Evolutionary conservation across 192 early-diverging fungal species (phyloP).

Genomic region (Blastocladiella britannica): DNA sequence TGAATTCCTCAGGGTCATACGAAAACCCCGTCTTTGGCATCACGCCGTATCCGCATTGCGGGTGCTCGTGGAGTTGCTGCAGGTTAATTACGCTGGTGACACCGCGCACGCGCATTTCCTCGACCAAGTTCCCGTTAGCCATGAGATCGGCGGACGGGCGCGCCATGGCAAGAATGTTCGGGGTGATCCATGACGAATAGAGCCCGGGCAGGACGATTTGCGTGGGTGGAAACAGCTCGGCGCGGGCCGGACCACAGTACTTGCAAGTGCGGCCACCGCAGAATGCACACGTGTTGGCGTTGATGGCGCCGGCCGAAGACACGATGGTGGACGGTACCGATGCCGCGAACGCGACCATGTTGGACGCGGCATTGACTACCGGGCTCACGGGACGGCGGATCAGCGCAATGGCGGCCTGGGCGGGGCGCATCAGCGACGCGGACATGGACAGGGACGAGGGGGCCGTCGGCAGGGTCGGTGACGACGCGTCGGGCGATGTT

Average conservation of each 20-base stretch:
- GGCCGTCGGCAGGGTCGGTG: too few relatives aligned
- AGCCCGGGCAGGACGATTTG: constrained; percentile 21
- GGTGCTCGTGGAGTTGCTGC: constrained; percentile 19
- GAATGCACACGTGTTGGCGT: neutral
- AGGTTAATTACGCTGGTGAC: constrained; percentile 21
- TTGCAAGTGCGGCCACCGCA: neutral
- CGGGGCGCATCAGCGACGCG: too few relatives aligned
- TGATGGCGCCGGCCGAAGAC: neutral
- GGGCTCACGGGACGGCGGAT: too few relatives aligned
- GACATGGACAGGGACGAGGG: too few relatives aligned
- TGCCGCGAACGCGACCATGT: too few relatives aligned
- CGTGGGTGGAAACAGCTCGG: too few relatives aligned
- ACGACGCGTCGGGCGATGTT: too few relatives aligned
- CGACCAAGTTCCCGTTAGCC: constrained; percentile 8
- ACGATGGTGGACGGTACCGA: too few relatives aligned
- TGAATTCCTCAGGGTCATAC: constrained; percentile 21
- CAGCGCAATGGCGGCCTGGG: too few relatives aligned
- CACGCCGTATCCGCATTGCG: constrained; percentile 20
- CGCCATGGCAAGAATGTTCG: constrained; percentile 21
- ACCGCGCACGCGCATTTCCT: constrained; percentile 7
- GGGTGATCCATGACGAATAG: constrained; percentile 21
- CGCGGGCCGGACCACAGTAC: neutral
- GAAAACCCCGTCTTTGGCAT: constrained; percentile 12
- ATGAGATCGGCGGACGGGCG: constrained; percentile 22
- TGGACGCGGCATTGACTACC: too few relatives aligned